Percentiles rank a stretch among this genome's conserved stretches.
Evolutionary conservation across 192 early-diverging fungal species (phyloP).

Genomic region (Umbelopsis sp.): DNA sequence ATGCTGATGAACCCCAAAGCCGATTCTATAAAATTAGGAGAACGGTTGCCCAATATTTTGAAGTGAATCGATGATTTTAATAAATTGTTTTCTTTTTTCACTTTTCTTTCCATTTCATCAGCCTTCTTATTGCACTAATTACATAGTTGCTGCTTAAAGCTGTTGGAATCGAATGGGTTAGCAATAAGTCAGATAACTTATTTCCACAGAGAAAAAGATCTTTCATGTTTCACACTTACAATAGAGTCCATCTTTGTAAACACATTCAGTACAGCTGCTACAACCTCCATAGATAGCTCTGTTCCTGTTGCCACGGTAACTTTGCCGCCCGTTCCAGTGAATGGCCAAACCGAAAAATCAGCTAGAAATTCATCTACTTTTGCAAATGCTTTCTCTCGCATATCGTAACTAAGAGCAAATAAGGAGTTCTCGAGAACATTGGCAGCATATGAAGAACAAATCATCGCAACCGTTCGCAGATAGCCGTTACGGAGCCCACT

Average conservation of each 20-base stretch:
- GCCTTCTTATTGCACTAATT: slow-evolving; percentile 17
- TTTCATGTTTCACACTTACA: slow-evolving; percentile 39
- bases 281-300: slow-evolving; percentile 67
- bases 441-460: slow-evolving; percentile 94
- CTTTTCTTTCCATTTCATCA: neutral
- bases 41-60: no score
- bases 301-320: slow-evolving; percentile 58
- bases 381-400: slow-evolving; percentile 85
- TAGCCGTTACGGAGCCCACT: slow-evolving; percentile 56
- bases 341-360: slow-evolving; percentile 79
- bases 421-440: slow-evolving; percentile 98
- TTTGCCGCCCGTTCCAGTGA: slow-evolving; percentile 56
- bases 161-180: neutral
- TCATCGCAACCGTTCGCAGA: slow-evolving; percentile 83
- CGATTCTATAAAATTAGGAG: neutral
- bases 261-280: slow-evolving; percentile 83
- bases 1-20: neutral
- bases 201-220: no score
- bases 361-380: slow-evolving; percentile 91
- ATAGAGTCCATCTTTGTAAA: slow-evolving; percentile 90
- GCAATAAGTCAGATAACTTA: neutral
- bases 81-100: neutral
- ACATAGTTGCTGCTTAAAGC: slow-evolving; percentile 8
- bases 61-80: slow-evolving; percentile 10
- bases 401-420: slow-evolving; percentile 77